Conservation (phyloP, 129 eudicot genomes). For the Heracleum sosnowskyi region DNA sequence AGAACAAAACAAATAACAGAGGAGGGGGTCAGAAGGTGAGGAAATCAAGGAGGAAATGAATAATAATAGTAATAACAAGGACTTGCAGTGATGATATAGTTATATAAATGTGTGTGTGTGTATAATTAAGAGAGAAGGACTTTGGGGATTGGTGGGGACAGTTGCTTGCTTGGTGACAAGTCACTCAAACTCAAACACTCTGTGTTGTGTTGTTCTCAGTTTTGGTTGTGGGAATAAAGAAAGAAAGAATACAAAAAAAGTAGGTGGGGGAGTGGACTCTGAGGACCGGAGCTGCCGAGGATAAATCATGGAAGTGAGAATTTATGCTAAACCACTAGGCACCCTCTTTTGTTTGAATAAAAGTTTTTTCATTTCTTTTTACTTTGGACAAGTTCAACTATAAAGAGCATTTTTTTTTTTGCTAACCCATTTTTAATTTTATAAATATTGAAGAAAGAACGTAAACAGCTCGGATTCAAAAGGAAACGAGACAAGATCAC, state of each 20-base stretch:
- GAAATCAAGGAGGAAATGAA: background rate
- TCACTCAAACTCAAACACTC: background rate
- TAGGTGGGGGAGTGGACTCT: background rate
- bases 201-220: background rate
- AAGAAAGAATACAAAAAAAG: background rate
- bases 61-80: background rate
- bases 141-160: slow-evolving; percentile 4
- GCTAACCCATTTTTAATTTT: too few relatives aligned
- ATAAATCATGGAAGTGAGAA: background rate
- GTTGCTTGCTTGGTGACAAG: background rate
- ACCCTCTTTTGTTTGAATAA: background rate
- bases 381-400: too few relatives aligned
- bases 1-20: slow-evolving; percentile 1
- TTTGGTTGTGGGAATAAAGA: background rate
- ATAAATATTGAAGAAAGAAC: too few relatives aligned
- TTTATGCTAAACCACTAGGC: background rate
- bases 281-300: background rate
- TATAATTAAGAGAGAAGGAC: background rate
- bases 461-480: too few relatives aligned
- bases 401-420: too few relatives aligned
- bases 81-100: background rate
- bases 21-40: background rate
- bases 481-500: too few relatives aligned
- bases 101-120: background rate
- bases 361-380: too few relatives aligned